Conservation (phyloP, 495 filamentous ascomycete genomes). For the Jackrogersella minutella region DNA sequence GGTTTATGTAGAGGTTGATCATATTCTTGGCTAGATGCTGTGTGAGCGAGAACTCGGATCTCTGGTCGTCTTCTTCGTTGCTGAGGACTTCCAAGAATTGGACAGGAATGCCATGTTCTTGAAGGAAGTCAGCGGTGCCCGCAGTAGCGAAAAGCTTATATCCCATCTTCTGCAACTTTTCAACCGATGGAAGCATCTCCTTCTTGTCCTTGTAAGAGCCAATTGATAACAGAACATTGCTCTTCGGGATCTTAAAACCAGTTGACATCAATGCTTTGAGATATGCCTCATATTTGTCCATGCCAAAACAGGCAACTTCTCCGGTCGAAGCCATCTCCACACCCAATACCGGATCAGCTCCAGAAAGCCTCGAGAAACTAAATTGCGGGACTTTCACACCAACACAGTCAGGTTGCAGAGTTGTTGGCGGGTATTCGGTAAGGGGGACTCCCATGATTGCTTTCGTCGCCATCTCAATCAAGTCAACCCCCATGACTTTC, state of each 20-base stretch:
- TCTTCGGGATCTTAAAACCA: conserved; percentile 94
- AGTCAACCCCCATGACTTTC: conserved; percentile 97
- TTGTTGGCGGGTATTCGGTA: conserved; percentile 77
- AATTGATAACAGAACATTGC: conserved; percentile 93
- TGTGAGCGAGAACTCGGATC: conserved; percentile 94
- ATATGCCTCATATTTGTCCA: conserved; percentile 96
- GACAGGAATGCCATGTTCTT: conserved; percentile 87
- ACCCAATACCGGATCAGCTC: conserved; percentile 94
- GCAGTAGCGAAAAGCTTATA: conserved; percentile 96
- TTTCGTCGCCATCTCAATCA: conserved; percentile 99
- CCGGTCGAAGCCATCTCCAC: conserved; percentile 99
- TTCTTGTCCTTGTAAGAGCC: conserved; percentile 97
- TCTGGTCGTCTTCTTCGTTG: conserved; percentile 74
- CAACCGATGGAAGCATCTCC: conserved; percentile 92
- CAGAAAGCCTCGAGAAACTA: conserved; percentile 95
- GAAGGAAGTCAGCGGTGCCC: conserved; percentile 94
- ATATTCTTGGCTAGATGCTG: conserved; percentile 96
- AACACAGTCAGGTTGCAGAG: conserved; percentile 81
- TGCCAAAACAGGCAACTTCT: conserved; percentile 95
- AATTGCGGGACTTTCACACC: conserved; percentile 99
- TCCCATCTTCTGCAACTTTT: conserved; percentile 84
- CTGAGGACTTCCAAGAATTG: conserved; percentile 89
- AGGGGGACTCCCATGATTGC: conserved; percentile 90
- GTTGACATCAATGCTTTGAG: conserved; percentile 94
- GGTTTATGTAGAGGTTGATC: conserved; percentile 98